These are phyloP conservation scores for Volvariella volvacea DNA, from an alignment of 1,284 basidiomycete species.

Conservation along the genomic window DNA sequence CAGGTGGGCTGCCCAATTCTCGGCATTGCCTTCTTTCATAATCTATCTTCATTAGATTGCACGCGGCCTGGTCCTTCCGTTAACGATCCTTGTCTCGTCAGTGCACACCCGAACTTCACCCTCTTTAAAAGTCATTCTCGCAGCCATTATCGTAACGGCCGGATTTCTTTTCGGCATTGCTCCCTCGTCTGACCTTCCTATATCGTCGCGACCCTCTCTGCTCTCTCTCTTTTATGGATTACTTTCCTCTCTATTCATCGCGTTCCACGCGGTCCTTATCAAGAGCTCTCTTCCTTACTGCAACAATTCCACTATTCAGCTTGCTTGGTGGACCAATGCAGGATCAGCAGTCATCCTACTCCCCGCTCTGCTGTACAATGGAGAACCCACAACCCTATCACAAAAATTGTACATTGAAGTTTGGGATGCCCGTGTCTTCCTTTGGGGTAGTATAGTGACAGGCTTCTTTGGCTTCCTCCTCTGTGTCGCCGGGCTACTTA, in stretches of 20 bases:
- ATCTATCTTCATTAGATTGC: constrained; percentile 50
- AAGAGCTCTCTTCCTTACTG: constrained; percentile 62
- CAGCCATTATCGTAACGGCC: constrained; percentile 49
- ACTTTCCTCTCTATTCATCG: constrained; percentile 66
- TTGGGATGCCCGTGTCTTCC: constrained; percentile 50
- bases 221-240: constrained; percentile 62
- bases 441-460: constrained; percentile 59
- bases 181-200: constrained; percentile 36
- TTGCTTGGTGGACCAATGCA: constrained; percentile 72
- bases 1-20: constrained; percentile 34
- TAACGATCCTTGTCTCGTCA: constrained; percentile 65
- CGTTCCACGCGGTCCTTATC: constrained; percentile 68
- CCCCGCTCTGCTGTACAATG: constrained; percentile 53
- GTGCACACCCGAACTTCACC: constrained; percentile 42
- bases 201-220: constrained; percentile 37
- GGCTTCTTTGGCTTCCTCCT: constrained; percentile 71
- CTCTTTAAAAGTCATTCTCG: constrained; percentile 38
- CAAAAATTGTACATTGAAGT: constrained; percentile 27
- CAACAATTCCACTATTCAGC: constrained; percentile 61
- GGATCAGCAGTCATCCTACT: constrained; percentile 58
- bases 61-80: constrained; percentile 67
- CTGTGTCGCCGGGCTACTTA: constrained; percentile 62
- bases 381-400: constrained; percentile 40
- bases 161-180: constrained; percentile 63
- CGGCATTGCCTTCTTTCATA: neutral